Evolutionary conservation across 345 rosid genomes (phyloP).

Genomic region (Noccaea caerulescens): DNA sequence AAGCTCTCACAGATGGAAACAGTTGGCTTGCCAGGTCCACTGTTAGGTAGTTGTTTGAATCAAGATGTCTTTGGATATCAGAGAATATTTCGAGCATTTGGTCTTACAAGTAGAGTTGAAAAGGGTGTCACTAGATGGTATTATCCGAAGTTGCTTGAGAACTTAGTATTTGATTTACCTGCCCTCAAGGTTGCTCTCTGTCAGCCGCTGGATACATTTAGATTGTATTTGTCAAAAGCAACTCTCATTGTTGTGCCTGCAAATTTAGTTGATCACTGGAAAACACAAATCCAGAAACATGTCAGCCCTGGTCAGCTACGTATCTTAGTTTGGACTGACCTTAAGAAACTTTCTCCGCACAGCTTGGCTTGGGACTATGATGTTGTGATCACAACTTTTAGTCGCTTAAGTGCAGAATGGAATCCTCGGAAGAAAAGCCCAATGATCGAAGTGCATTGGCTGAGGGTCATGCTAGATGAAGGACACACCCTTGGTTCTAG

Average conservation of each 20-base stretch:
- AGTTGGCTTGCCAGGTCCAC: constrained; percentile 72
- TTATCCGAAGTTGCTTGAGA: constrained; percentile 69
- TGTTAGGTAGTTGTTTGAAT: constrained; percentile 27
- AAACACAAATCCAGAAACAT: constrained; percentile 83
- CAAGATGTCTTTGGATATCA: constrained; percentile 52
- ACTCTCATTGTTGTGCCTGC: constrained; percentile 89
- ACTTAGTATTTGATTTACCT: constrained; percentile 83
- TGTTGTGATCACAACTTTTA: constrained; percentile 90
- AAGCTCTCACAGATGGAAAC: constrained; percentile 85
- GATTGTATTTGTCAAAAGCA: constrained; percentile 89
- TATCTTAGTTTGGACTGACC: constrained; percentile 75
- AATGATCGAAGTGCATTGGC: constrained; percentile 95
- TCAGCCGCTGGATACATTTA: constrained; percentile 72
- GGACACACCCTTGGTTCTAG: constrained; percentile 99
- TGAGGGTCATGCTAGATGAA: constrained; percentile 89
- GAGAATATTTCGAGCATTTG: constrained; percentile 81
- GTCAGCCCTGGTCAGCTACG: constrained; percentile 75
- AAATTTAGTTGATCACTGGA: constrained; percentile 95
- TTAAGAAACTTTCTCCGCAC: constrained; percentile 69
- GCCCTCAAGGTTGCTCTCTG: constrained; percentile 80
- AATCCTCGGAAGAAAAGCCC: constrained; percentile 75
- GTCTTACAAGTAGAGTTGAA: constrained; percentile 66
- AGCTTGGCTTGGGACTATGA: constrained; percentile 97
- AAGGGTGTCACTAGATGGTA: constrained; percentile 73
- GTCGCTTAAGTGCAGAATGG: constrained; percentile 96